phyloP scores from a whole-genome alignment of 108 stramenopile species.

The Skeletonema marinoi region DNA sequence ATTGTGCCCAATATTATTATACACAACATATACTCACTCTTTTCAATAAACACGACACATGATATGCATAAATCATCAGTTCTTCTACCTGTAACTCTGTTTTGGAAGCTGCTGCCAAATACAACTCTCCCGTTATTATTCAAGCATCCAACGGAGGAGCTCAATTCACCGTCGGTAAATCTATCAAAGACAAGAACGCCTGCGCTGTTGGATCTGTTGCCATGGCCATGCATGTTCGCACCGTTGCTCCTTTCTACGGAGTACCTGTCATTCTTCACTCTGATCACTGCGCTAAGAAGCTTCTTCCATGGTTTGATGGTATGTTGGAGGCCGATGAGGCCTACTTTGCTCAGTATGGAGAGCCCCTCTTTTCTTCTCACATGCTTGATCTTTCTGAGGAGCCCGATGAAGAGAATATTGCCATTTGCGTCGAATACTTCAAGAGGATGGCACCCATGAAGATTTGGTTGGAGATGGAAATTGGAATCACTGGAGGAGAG shows the following conservation, averaged over 20 bases:
- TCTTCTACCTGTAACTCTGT: constrained; percentile 91
- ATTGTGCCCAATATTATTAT: not conserved
- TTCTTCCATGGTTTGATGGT: constrained; percentile 95
- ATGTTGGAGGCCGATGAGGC: constrained; percentile 95
- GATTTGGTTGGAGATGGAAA: constrained; percentile 99
- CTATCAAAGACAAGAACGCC: constrained; percentile 82
- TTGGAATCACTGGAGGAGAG: constrained; percentile 98
- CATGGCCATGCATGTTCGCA: constrained; percentile 93
- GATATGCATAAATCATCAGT: constrained; percentile 34
- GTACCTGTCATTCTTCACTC: constrained; percentile 96
- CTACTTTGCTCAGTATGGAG: constrained; percentile 87
- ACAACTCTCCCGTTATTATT: constrained; percentile 91
- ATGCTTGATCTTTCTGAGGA: constrained; percentile 95
- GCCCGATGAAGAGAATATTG: constrained; percentile 92
- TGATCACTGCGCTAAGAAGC: constrained; percentile 97
- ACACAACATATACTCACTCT: not conserved
- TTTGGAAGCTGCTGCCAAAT: constrained; percentile 89
- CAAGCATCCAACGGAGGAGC: constrained; percentile 94
- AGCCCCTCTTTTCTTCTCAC: constrained; percentile 92
- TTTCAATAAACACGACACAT: not conserved
- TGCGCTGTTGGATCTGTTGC: constrained; percentile 91
- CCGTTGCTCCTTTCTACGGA: constrained; percentile 95
- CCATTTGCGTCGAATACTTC: constrained; percentile 93
- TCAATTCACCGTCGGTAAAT: constrained; percentile 89
- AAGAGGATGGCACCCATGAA: constrained; percentile 90